Conservation (phyloP, 2,329 filamentous ascomycete genomes). For the Neofusicoccum umdonicola region DNA sequence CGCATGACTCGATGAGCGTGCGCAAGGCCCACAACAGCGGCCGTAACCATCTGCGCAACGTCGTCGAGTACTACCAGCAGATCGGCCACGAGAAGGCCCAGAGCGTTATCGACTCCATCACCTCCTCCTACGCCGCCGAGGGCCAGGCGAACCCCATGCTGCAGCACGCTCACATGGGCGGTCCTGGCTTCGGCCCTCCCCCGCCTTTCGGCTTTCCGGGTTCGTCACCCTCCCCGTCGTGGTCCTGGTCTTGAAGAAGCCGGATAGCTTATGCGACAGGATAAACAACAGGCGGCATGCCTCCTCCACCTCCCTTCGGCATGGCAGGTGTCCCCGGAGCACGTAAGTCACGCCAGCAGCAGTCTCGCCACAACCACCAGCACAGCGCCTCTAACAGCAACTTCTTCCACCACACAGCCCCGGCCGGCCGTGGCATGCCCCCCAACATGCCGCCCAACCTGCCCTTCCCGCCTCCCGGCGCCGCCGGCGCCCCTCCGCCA, state of each 20-base stretch:
- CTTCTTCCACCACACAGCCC: slow-evolving; percentile 8
- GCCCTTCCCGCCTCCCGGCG: slow-evolving; percentile 6
- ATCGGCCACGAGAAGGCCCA: slow-evolving; percentile 99
- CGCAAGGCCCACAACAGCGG: slow-evolving; percentile 98
- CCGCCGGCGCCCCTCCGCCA: slow-evolving; percentile 13
- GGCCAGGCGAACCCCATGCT: slow-evolving; percentile 91
- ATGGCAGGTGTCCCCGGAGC: slow-evolving; percentile 40
- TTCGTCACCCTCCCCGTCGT: slow-evolving; percentile 28
- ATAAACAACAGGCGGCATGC: slow-evolving; percentile 22
- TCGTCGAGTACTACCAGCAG: slow-evolving; percentile 98
- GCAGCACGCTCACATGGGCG: slow-evolving; percentile 37
- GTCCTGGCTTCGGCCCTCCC: slow-evolving; percentile 41
- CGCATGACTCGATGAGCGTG: slow-evolving; percentile 99
- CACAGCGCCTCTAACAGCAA: background rate
- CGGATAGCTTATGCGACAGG: slow-evolving; percentile 11
- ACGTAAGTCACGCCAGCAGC: slow-evolving; percentile 27
- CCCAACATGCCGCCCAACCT: slow-evolving; percentile 27
- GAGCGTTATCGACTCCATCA: slow-evolving; percentile 97
- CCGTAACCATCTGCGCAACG: slow-evolving; percentile 94
- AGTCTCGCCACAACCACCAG: background rate
- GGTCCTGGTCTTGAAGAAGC: background rate
- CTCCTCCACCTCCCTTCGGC: slow-evolving; percentile 33
- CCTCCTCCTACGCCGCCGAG: slow-evolving; percentile 89
- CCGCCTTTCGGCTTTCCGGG: slow-evolving; percentile 65
- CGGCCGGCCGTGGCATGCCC: slow-evolving; percentile 29